Percentiles rank a stretch among this genome's conserved stretches.
Evolutionary conservation across 495 filamentous ascomycete species (phyloP).

Genomic region (Penicillium taxi): DNA sequence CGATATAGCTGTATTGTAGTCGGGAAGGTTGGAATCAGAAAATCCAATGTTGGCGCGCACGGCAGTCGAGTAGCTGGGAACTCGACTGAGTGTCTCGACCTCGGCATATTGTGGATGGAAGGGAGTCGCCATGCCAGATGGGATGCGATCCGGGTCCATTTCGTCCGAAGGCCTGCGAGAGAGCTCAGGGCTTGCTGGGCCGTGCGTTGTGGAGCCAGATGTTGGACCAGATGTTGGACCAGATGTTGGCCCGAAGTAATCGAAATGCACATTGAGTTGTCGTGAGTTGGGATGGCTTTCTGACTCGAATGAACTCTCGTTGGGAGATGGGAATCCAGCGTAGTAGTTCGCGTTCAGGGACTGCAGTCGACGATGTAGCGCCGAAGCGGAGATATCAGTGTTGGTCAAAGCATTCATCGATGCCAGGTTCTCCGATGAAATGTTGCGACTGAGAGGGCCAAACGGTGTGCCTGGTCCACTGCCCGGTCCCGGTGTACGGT

Average conservation of each 20-base stretch:
- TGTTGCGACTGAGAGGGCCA: slow-evolving; percentile 61
- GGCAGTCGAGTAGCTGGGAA: slow-evolving; percentile 76
- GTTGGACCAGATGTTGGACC: slow-evolving; percentile 23
- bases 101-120: slow-evolving; percentile 57
- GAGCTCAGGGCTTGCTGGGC: slow-evolving; percentile 26
- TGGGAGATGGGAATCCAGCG: slow-evolving; percentile 13
- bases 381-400: slow-evolving; percentile 43
- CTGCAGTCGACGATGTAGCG: slow-evolving; percentile 55
- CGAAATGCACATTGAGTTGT: slow-evolving; percentile 24
- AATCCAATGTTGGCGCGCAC: slow-evolving; percentile 51
- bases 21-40: slow-evolving; percentile 41
- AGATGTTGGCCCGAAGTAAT: slow-evolving; percentile 26
- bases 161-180: slow-evolving; percentile 60
- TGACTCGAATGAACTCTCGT: slow-evolving; percentile 14
- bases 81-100: slow-evolving; percentile 57
- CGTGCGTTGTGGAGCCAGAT: slow-evolving; percentile 32
- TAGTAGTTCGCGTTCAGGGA: slow-evolving; percentile 39
- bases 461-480: slow-evolving; percentile 73
- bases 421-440: slow-evolving; percentile 71
- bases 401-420: slow-evolving; percentile 53
- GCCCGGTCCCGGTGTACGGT: slow-evolving; percentile 62
- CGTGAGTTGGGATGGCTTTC: slow-evolving; percentile 21
- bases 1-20: slow-evolving; percentile 44
- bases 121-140: slow-evolving; percentile 48
- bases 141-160: slow-evolving; percentile 34